Base-by-base conservation (phyloP, 1,139 yeast genomes). In the Blastobotrys aristatus region DNA sequence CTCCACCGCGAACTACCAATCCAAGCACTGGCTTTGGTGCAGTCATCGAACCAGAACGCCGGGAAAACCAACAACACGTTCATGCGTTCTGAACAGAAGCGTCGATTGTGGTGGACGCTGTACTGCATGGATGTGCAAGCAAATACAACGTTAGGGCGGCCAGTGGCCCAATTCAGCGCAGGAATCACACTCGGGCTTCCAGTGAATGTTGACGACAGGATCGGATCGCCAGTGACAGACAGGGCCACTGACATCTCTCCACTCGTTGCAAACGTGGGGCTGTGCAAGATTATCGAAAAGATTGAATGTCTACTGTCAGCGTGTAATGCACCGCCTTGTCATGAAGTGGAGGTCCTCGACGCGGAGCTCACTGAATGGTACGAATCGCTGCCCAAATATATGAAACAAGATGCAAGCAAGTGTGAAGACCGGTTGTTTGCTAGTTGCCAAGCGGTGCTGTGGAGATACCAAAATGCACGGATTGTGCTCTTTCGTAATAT, bases 81-180 rank as follows among this genome's bases (percentile, higher is more conserved):
- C 16, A 8, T 33, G 14, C 29, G 17, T 7, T 20, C 17, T n/a
- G 39, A 35, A 21, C 26, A 16, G 13, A 16, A 27, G 17, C 29
- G 39, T 4, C 7, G 39, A 10, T 13, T 22, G 7, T 35, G 39
- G 39, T 35, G 39, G 39, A 21, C 39, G 8, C 17, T 35, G 29
- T 10, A 21, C 29, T 35, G 39, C n/a, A 35, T 35, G 39, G 39
- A 35, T n/a, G 29, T 35, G 14, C 29, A 22, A 5, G 39, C 29
- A 5, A 21, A 21, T 11, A 22, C 39, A 6, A 35, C 39, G 29
- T n/a, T 35, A 14, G 39, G 26, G 7, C 39, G 39, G 16, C 39
- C 39, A 14, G 39, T 35, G 7, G 13, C 17, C 4, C 39, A 7
- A 21, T 35, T 13, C 13, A 35, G 14, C 11, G 22, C 18, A 6